Conservation (phyloP, 805 yeast genomes). For the Monosporozyma aerobia region DNA sequence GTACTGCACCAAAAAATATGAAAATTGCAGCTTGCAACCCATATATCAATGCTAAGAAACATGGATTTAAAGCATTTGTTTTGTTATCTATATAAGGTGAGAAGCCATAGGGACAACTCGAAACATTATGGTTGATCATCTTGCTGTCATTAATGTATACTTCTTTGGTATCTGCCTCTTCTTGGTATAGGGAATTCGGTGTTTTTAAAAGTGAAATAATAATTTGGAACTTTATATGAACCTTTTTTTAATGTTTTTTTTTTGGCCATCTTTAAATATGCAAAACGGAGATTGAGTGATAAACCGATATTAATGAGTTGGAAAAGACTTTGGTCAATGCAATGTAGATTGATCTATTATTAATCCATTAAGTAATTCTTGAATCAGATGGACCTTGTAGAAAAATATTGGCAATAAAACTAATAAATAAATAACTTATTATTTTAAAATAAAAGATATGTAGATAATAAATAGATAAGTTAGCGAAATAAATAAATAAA, state of each 20-base stretch:
- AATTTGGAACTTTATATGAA: neutral
- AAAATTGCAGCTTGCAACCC: slow-evolving; percentile 11
- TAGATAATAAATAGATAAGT: neutral
- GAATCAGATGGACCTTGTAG: too few relatives aligned
- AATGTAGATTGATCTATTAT: too few relatives aligned
- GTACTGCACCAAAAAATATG: slow-evolving; percentile 16
- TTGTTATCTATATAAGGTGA: slow-evolving; percentile 29
- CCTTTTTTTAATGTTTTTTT: neutral
- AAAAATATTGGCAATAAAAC: neutral
- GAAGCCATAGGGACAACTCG: slow-evolving; percentile 9
- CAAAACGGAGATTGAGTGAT: neutral
- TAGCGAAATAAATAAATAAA: neutral
- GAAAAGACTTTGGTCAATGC: too few relatives aligned
- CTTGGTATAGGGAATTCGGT: neutral
- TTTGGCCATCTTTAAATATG: neutral
- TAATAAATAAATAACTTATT: neutral
- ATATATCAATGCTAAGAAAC: slow-evolving; percentile 22
- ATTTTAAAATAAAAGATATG: neutral
- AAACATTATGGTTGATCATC: neutral
- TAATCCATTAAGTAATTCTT: too few relatives aligned
- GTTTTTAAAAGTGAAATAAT: neutral
- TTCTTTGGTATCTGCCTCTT: neutral
- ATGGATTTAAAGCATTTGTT: slow-evolving; percentile 30
- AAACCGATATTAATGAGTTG: too few relatives aligned
- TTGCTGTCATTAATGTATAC: neutral